These are phyloP conservation scores for Phyllosticta ampelicida DNA, from an alignment of 2,329 filamentous ascomycete species.

Conservation along the genomic window DNA sequence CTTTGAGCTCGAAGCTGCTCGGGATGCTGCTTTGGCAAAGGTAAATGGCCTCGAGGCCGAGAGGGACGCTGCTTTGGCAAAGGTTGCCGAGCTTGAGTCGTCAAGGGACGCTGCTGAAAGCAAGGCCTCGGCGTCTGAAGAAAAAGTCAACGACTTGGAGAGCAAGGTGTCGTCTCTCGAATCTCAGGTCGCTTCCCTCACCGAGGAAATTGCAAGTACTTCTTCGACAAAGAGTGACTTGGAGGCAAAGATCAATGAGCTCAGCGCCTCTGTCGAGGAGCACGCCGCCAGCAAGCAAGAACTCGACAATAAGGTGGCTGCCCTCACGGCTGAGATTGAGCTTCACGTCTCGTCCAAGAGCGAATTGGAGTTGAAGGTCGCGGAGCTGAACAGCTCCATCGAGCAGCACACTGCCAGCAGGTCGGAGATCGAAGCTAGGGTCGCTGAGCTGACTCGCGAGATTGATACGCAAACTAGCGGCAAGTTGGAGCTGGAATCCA, in stretches of 20 bases:
- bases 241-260: conserved; percentile 4
- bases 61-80: conserved; percentile 4
- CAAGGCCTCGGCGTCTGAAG: conserved; percentile 7
- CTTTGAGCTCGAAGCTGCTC: conserved; percentile 5
- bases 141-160: conserved; percentile 12
- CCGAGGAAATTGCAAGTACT: background rate
- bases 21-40: background rate
- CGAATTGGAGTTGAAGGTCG: conserved; percentile 9
- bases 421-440: conserved; percentile 11
- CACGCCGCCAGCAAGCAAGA: conserved; percentile 7
- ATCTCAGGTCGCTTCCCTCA: conserved; percentile 12
- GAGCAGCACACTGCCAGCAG: conserved; percentile 5
- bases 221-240: conserved; percentile 8
- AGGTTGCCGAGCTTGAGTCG: conserved; percentile 6
- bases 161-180: conserved; percentile 21
- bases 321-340: conserved; percentile 7
- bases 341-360: conserved; percentile 3
- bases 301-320: conserved; percentile 4
- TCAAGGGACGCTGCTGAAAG: conserved; percentile 11
- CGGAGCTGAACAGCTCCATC: conserved; percentile 2
- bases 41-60: background rate
- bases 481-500: conserved; percentile 9
- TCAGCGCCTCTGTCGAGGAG: conserved; percentile 2
- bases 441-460: conserved; percentile 4
- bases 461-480: conserved; percentile 1